Evolutionary conservation across 495 filamentous ascomycete genomes (phyloP).

Genomic region (Talaromyces stipitatus): DNA sequence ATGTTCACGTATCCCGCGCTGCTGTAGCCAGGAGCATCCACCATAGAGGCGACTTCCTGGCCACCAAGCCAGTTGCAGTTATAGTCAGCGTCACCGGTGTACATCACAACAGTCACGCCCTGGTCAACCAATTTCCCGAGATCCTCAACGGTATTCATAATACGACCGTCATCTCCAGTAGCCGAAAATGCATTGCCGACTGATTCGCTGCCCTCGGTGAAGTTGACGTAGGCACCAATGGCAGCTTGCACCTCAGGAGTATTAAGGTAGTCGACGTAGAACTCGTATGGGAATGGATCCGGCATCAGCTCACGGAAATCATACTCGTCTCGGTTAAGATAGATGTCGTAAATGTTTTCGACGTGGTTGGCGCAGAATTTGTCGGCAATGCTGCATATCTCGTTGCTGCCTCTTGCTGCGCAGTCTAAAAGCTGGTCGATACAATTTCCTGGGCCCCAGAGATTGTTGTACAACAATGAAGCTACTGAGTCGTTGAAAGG

Average conservation of each 20-base stretch:
- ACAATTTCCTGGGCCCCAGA: conserved; percentile 58
- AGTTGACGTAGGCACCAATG: conserved; percentile 53
- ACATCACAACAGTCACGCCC: conserved; percentile 46
- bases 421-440: conserved; percentile 45
- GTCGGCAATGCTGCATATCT: conserved; percentile 42
- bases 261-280: conserved; percentile 55
- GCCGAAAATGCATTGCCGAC: conserved; percentile 42
- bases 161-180: conserved; percentile 51
- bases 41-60: conserved; percentile 40
- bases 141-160: conserved; percentile 41
- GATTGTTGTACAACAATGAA: conserved; percentile 48
- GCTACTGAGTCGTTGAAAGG: conserved; percentile 40
- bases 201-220: conserved; percentile 35
- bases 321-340: conserved; percentile 50
- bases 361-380: conserved; percentile 48
- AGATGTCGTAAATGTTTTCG: conserved; percentile 43
- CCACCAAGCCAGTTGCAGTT: conserved; percentile 55
- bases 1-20: conserved; percentile 48
- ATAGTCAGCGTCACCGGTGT: conserved; percentile 57
- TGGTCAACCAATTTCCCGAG: conserved; percentile 41
- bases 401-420: conserved; percentile 31
- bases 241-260: conserved; percentile 45
- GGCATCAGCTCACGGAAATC: conserved; percentile 49
- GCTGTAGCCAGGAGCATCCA: conserved; percentile 33
- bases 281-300: conserved; percentile 54